Percentiles rank a stretch among this genome's conserved stretches.
Conservation (phyloP, 2,329 filamentous ascomycete genomes). For the Biscogniauxia mediterranea region DNA sequence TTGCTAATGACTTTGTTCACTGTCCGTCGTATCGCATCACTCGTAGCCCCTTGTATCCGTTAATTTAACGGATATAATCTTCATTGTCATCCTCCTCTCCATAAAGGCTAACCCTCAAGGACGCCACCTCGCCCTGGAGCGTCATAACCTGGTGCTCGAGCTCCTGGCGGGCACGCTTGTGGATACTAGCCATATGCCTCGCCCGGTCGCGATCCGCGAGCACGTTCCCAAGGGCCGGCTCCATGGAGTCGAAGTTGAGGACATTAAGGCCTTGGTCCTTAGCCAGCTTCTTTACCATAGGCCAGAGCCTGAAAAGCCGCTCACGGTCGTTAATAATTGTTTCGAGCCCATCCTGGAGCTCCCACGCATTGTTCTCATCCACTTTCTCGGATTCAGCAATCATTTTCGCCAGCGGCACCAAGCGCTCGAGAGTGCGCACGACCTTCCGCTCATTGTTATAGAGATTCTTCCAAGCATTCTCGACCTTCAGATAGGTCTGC, state of each 20-base stretch:
- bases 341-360: conserved; percentile 9
- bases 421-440: not conserved
- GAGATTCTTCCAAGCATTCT: conserved; percentile 15
- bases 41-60: not conserved
- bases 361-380: conserved; percentile 6
- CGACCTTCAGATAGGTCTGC: not conserved
- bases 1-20: not conserved
- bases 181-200: conserved; percentile 6
- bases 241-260: conserved; percentile 9
- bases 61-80: conserved; percentile 12
- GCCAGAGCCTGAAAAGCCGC: conserved; percentile 13
- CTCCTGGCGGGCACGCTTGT: conserved; percentile 4
- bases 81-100: conserved; percentile 6
- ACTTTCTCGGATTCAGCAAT: conserved; percentile 18
- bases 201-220: conserved; percentile 17
- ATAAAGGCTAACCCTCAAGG: not conserved
- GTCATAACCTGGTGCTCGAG: conserved; percentile 5
- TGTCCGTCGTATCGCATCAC: not conserved
- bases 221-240: conserved; percentile 8
- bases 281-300: conserved; percentile 21
- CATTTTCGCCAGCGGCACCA: conserved; percentile 16
- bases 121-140: conserved; percentile 5
- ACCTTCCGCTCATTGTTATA: conserved; percentile 3
- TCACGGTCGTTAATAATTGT: conserved; percentile 20
- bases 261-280: conserved; percentile 17